phyloP scores from a whole-genome alignment of 2,329 filamentous ascomycete species.

The Aspergillus eucalypticola region DNA sequence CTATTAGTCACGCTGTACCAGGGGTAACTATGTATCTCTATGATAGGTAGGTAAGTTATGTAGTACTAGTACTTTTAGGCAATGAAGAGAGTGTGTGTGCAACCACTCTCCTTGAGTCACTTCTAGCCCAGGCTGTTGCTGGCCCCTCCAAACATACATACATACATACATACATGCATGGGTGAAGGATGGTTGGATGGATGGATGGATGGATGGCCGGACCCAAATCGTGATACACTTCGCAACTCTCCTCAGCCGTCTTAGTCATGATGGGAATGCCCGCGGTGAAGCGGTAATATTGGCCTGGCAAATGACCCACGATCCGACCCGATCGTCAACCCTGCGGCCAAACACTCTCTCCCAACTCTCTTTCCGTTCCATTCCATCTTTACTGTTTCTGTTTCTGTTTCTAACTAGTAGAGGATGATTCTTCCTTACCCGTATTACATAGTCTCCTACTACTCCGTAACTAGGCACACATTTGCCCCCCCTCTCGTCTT shows the following conservation, averaged over 20 bases:
- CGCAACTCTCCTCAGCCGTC: not conserved
- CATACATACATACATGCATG: not conserved
- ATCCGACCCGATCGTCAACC: conserved; percentile 22
- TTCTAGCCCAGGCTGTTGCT: not conserved
- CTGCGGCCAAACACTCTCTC: conserved; percentile 10
- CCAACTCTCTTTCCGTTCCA: not conserved
- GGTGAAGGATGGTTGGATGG: not conserved
- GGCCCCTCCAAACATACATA: no score
- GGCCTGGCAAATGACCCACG: conserved; percentile 11
- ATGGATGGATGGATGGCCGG: no score
- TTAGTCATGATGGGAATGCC: conserved; percentile 8
- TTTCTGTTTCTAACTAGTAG: not conserved
- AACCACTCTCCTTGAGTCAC: no score
- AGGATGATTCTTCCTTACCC: conserved; percentile 3
- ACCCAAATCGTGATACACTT: not conserved
- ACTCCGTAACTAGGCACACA: not conserved
- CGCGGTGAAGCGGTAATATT: not conserved
- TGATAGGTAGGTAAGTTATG: no score
- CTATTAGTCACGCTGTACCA: not conserved
- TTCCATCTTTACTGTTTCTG: not conserved
- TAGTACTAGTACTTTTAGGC: no score
- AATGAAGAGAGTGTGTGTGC: no score
- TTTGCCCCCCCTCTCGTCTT: not conserved
- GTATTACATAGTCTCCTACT: not conserved
- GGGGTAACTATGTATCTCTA: not conserved